Evolutionary conservation across 108 stramenopile species (phyloP), one percentile per base, ranked within the genome.

Genomic region (Craspedostauros australis): DNA sequence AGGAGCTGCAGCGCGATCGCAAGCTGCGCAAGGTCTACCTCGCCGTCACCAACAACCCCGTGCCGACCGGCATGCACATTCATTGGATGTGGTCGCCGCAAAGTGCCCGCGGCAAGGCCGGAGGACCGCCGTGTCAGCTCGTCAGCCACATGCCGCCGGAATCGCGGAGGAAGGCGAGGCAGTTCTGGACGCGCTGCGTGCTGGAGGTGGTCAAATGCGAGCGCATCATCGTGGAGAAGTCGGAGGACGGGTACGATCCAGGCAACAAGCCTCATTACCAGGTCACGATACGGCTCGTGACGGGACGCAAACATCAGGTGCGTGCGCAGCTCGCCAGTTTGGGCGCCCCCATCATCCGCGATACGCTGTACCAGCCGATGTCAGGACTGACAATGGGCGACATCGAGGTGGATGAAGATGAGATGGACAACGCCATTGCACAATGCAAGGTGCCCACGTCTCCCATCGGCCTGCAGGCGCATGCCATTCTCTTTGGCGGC

Each of bases 21-120:
- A 86, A 88, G 46, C 43, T 92, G 49, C 85, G 83, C 50, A 92
- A 92, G 70, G 65, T 92, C 9, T 92, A 92, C 43, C 58, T 86
- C 26, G 82, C 90, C 11, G 82, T 84, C 14, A 92, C 90, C 3
- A 85, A 58, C 5, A 58, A 73, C 25, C 82, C 79, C 32, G 90
- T 92, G 4, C 90, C 90, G 6, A 50, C 85, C 34, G 90, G 90
- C 18, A 86, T 85, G 90, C 90, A 92, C 54, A 60, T 92, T 3
- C 86, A 88, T 50, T 92, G 90, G 90, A 88, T 92, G 86, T 92
- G 90, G 90, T 65, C 66, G 5, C 66, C 77, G 20, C 71, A 77
- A 39, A 79, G 61, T 28, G 66, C 62, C 4, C 50, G 90, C 26
- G 90, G 90, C 0, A 70, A 68, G 38, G 58, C 64, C 34, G 84